Evolutionary conservation across 805 yeast species (phyloP), one percentile per base, ranked within the genome.

Genomic region (Candida boidinii): DNA sequence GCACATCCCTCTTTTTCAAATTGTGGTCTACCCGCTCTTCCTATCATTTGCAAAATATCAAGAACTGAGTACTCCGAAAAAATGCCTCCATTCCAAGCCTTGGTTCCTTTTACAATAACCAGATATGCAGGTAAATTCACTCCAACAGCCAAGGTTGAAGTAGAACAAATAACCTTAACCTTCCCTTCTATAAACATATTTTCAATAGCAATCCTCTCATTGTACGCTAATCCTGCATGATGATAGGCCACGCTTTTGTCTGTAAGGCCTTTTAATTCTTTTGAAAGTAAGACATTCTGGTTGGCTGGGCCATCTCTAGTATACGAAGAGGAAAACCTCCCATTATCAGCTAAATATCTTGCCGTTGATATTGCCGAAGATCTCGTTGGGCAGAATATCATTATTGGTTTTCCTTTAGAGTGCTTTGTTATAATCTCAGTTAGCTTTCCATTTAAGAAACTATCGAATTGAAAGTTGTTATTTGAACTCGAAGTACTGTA

Each of bases 11-110:
- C 64, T 4, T 58, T 60, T 42, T 73, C 79, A 46, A 62, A 72
- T 21, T 69, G 75, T 0, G 79, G 79, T 30, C 80, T 60, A 4
- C 82, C 81, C 4, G 81, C 80, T 43, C 81, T 58, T 3, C 80
- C 81, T 49, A 76, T 65, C 82, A 76, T 76, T 41, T 76, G 81
- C 26, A 71, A 48, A 20, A 75, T 53, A 36, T 74, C 80, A 17
- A 73, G 51, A 29, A 69, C 73, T 2, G 75, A 61, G 45, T 74
- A 75, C 37, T 76, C 81, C 23, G 54, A 55, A 38, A 67, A 60
- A 34, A 60, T 12, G 1, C 41, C 67, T 16, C 68, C 67, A 15
- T 65, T 67, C 71, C 79, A 81, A 32, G 70, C 64, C 43, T 69
- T 75, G 0, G 82, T 76, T 1, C 81, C 80, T 39, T 75, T 76